phyloP scores from a whole-genome alignment of 78 protist genomes.

The Polysphondylium violaceum region DNA sequence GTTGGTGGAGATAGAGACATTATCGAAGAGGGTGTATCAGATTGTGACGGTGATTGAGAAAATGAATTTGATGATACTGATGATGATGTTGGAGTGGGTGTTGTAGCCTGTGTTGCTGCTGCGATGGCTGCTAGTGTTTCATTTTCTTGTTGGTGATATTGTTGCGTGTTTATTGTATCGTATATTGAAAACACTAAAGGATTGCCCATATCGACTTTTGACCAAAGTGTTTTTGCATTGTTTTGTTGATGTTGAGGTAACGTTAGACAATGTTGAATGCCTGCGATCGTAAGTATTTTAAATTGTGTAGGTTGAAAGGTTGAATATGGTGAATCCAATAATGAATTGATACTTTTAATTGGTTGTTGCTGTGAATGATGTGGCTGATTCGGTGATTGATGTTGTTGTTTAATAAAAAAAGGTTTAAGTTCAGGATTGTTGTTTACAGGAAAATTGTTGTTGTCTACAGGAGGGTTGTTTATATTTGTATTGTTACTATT shows the following conservation, averaged over 20 bases:
- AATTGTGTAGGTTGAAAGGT: slow-evolving; percentile 3
- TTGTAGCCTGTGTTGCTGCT: neutral
- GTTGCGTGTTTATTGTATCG: slow-evolving; percentile 40
- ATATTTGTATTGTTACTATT: neutral
- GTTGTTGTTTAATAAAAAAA: neutral
- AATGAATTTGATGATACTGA: too few relatives aligned
- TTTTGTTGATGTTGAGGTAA: slow-evolving; percentile 36
- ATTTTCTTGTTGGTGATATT: neutral
- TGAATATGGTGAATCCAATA: slow-evolving; percentile 26
- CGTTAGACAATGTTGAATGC: slow-evolving; percentile 37
- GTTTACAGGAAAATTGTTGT: neutral
- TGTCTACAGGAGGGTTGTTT: slow-evolving; percentile 13
- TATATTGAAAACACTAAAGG: slow-evolving; percentile 46
- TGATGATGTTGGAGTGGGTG: too few relatives aligned
- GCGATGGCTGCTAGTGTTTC: neutral
- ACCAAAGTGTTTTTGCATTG: slow-evolving; percentile 40
- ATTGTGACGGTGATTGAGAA: too few relatives aligned
- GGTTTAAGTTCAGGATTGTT: slow-evolving; percentile 2
- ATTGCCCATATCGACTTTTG: slow-evolving; percentile 76
- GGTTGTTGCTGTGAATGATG: too few relatives aligned
- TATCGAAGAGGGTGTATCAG: too few relatives aligned
- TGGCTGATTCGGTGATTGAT: slow-evolving; percentile 14
- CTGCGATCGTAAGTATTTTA: slow-evolving; percentile 58
- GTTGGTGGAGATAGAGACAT: too few relatives aligned
- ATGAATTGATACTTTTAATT: too few relatives aligned